Base-by-base conservation (phyloP, 2,329 filamentous ascomycete species). In the Hysterium pulicare region DNA sequence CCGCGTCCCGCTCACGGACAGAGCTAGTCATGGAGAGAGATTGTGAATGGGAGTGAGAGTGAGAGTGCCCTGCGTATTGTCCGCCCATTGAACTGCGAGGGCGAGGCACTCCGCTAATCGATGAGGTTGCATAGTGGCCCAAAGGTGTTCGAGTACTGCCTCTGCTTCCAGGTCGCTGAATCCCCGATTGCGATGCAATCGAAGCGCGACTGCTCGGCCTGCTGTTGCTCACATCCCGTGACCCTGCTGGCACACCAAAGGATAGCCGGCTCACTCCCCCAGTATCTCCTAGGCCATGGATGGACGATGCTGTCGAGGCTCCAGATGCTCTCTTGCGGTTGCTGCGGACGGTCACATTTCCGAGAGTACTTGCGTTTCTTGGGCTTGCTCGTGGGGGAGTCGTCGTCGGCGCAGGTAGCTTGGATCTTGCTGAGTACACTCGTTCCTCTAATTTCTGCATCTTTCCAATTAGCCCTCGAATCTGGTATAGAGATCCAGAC, bases 361-460 rank as follows among this genome's bases (percentile, higher is more conserved):
- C 68, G 16, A 73, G 52, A 6, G 73, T 68, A 38, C 73, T 77
- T 37, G 70, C 71, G 45, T 70, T 74, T 37, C 87, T 80, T 17
- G 90, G 89, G n/a, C 90, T 95, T 4, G 79, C 78, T 36, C 84
- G 82, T 15, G 90, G 89, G 4, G 90, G 90, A 0, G 86, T 93
- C 41, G 75, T 77, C 6, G 81, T 77, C 2, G 90, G 88, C 1
- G 86, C 88, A 2, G 93, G 93, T 16, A 98, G 79, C 68, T 93
- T 95, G 30, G 91, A 96, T 54, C 90, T 83, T 15, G 86, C 93
- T 19, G 85, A 89, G 47, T 97, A 90, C 8, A 98, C 91, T 33
- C 93, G 82, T 49, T 93, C 88, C 66, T 97, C 93, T 47, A 98
- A 83, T 53, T 89, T 87, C 68, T 96, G 89, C 90, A 97, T 96